Evolutionary conservation across 2,329 filamentous ascomycete species (phyloP).

Genomic region (Intubia oerlemansii): DNA sequence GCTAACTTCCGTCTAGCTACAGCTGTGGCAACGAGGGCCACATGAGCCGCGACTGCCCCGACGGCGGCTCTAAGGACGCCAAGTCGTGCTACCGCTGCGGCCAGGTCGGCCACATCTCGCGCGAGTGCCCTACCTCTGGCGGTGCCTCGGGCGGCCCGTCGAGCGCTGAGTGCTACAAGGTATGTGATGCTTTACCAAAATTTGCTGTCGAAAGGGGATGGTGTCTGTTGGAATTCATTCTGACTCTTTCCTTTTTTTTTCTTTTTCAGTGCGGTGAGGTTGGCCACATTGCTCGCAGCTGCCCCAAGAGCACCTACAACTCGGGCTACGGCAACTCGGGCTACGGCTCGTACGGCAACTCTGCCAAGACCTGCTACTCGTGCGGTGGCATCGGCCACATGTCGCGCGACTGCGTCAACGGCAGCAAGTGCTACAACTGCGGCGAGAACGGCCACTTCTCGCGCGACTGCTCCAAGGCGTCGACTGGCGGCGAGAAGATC

Average conservation of each 20-base stretch:
- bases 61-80: constrained; percentile 64
- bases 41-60: constrained; percentile 79
- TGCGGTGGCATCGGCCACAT: constrained; percentile 95
- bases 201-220: too few relatives aligned
- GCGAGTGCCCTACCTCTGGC: constrained; percentile 49
- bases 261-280: constrained; percentile 53
- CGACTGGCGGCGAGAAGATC: constrained; percentile 69
- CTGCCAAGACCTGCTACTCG: constrained; percentile 77
- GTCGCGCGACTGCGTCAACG: constrained; percentile 91
- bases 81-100: constrained; percentile 63
- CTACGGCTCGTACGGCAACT: constrained; percentile 3
- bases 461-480: constrained; percentile 88
- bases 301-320: constrained; percentile 38
- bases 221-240: too few relatives aligned
- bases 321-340: constrained; percentile 15
- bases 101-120: constrained; percentile 73
- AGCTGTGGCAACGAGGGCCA: constrained; percentile 69
- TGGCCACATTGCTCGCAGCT: constrained; percentile 90
- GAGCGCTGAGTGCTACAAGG: constrained; percentile 76
- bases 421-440: constrained; percentile 99
- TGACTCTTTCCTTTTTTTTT: not conserved
- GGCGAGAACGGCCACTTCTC: constrained; percentile 85
- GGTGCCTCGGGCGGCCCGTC: constrained; percentile 17
- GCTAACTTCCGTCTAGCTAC: too few relatives aligned
- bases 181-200: too few relatives aligned